Percentiles rank a stretch among this genome's conserved stretches.
phyloP scores from a whole-genome alignment of 768 basidiomycete species.

The Tricholoma matsutake region DNA sequence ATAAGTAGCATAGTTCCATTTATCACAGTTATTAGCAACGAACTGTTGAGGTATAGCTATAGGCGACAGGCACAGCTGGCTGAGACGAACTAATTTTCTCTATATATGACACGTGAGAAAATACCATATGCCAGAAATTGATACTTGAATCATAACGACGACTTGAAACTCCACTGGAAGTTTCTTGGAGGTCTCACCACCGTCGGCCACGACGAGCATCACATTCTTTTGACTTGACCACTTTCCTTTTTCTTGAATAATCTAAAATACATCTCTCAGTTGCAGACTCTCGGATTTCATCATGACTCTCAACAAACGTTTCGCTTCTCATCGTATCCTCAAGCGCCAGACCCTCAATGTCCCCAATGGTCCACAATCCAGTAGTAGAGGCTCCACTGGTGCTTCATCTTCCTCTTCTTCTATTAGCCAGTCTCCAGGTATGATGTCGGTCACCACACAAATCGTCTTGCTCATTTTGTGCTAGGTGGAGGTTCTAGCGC shows the following conservation, averaged over 20 bases:
- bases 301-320: slow-evolving; percentile 30
- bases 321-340: slow-evolving; percentile 24
- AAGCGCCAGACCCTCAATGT: slow-evolving; percentile 15
- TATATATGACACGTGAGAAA: too few species aligned
- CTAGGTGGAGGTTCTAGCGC: slow-evolving; percentile 1
- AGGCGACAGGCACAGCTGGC: too few species aligned
- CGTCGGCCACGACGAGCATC: not conserved
- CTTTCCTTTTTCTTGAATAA: not conserved
- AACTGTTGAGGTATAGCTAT: too few species aligned
- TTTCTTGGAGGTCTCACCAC: not conserved
- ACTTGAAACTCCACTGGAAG: not conserved
- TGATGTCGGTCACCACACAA: not conserved
- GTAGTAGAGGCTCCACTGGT: not conserved
- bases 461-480: not conserved
- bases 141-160: not conserved
- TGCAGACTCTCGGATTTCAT: not conserved
- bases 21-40: too few species aligned
- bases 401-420: not conserved
- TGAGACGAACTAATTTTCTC: too few species aligned
- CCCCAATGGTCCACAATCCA: too few species aligned
- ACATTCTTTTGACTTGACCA: not conserved
- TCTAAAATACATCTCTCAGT: not conserved
- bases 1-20: too few species aligned
- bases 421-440: not conserved
- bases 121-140: too few species aligned